Evolutionary conservation across 192 early-diverging fungal species (phyloP), one percentile per base, ranked within the genome.

Genomic region (Lunasporangiospora selenospora): DNA sequence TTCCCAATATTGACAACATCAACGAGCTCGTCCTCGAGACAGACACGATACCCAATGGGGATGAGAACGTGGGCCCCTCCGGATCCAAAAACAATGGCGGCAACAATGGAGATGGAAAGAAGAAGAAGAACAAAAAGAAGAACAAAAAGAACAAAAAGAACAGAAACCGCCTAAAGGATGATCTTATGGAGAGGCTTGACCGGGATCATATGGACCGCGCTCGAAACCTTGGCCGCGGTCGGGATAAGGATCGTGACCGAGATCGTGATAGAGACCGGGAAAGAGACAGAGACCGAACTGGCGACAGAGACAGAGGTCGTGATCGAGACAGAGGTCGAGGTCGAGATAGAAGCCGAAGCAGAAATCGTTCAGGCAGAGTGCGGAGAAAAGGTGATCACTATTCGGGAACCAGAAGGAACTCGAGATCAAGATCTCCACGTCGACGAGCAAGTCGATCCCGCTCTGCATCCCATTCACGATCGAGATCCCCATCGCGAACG

Each of bases 1-100:
- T 40, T 11, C 41, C 69, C 0, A 73, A 73, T 19, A 23, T 73
- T 26, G 69, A 73, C 46, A 50, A 73, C 29, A 73, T 73, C 49
- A 73, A 73, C 34, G 69, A 73, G 31, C 53, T 73, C 23, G 69
- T 73, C 7, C 41, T 73, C 15, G 69, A 73, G 13, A 73, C 61
- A 8, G 69, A 73, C 6, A 45, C 1, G 12, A 16, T 73, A 5
- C 21, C 47, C 15, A 45, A 40, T 30, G 59, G 29, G 6, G 39
- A 49, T 1, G 31, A 36, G 21, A 31, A 9, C 19, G 50, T 16
- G n/a, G n/a, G n/a, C n/a, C n/a, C n/a, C n/a, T n/a, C n/a, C n/a
- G n/a, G n/a, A n/a, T n/a, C n/a, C 38, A 26, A 32, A 1, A 26
- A 26, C 29, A 43, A 12, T 42, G 53, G 24, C 37, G 29, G 29